Conservation (phyloP, 805 yeast genomes). For the Metschnikowia colocasiae region DNA sequence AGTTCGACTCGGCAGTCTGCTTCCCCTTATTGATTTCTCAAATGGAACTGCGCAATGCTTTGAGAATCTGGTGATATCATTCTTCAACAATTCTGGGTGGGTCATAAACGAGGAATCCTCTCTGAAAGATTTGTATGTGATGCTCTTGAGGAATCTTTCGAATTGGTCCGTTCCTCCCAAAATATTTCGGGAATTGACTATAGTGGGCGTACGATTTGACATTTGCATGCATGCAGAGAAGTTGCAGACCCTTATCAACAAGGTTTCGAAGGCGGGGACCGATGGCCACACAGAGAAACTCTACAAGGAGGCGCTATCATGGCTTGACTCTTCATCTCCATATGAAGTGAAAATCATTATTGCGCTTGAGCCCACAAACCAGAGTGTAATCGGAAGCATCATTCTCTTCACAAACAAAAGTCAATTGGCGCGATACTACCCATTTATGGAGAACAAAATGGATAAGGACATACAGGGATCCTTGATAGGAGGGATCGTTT, state of each 20-base stretch:
- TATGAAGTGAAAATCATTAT: conserved; percentile 45
- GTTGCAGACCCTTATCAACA: conserved; percentile 38
- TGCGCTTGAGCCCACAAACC: conserved; percentile 52
- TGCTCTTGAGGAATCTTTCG: conserved; percentile 40
- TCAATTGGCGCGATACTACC: conserved; percentile 45
- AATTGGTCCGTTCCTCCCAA: conserved; percentile 54
- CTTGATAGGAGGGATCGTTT: conserved; percentile 49
- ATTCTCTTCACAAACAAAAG: conserved; percentile 46
- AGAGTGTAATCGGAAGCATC: conserved; percentile 50
- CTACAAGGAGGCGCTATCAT: conserved; percentile 36
- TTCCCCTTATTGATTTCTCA: conserved; percentile 44
- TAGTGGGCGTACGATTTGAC: conserved; percentile 56
- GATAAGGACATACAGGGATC: conserved; percentile 12
- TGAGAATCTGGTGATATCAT: conserved; percentile 25
- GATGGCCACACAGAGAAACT: conserved; percentile 26
- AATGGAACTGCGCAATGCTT: conserved; percentile 21
- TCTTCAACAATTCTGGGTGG: conserved; percentile 44
- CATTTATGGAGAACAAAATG: conserved; percentile 45
- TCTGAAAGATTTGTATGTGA: conserved; percentile 27
- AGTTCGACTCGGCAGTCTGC: conserved; percentile 41
- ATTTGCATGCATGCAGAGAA: conserved; percentile 45
- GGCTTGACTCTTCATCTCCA: conserved; percentile 25
- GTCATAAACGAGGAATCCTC: conserved; percentile 17
- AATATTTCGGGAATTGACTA: conserved; percentile 51
- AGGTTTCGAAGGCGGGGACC: conserved; percentile 15